These are phyloP conservation scores for Stachybotrys echinatus DNA, from an alignment of 2,329 filamentous ascomycete species.

Conservation along the genomic window DNA sequence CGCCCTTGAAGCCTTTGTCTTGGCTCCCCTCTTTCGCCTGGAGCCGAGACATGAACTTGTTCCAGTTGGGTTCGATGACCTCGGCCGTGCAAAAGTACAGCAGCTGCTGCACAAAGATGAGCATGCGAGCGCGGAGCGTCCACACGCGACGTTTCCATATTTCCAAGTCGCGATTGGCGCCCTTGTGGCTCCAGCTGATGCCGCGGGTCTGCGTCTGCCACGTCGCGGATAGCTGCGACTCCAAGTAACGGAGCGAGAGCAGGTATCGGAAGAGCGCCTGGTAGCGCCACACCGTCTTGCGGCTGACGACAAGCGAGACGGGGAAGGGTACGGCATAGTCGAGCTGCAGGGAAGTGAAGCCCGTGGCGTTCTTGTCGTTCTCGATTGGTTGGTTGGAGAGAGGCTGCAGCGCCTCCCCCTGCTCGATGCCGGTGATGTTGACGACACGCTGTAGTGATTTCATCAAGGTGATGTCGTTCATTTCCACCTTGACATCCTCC, in stretches of 20 bases:
- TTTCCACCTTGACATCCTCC: slow-evolving; percentile 94
- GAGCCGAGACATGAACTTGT: slow-evolving; percentile 83
- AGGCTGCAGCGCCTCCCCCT: slow-evolving; percentile 75
- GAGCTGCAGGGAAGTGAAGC: slow-evolving; percentile 88
- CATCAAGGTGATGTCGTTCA: slow-evolving; percentile 90
- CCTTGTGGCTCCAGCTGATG: slow-evolving; percentile 76
- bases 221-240: slow-evolving; percentile 77
- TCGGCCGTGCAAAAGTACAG: slow-evolving; percentile 96
- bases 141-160: slow-evolving; percentile 90
- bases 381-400: slow-evolving; percentile 64
- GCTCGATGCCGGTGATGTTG: slow-evolving; percentile 91
- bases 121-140: slow-evolving; percentile 88
- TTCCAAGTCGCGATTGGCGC: slow-evolving; percentile 68
- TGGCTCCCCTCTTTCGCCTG: slow-evolving; percentile 50
- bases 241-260: slow-evolving; percentile 81
- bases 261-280: slow-evolving; percentile 95
- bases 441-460: slow-evolving; percentile 95
- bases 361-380: slow-evolving; percentile 79
- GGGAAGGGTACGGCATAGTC: slow-evolving; percentile 95
- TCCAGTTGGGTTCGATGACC: slow-evolving; percentile 97
- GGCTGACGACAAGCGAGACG: slow-evolving; percentile 88
- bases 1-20: slow-evolving; percentile 19
- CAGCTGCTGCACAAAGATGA: slow-evolving; percentile 94
- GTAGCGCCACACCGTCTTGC: slow-evolving; percentile 95
- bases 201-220: slow-evolving; percentile 89